Evolutionary conservation across 2,329 filamentous ascomycete species (phyloP).

Genomic region (Apiospora rasikravindrae): DNA sequence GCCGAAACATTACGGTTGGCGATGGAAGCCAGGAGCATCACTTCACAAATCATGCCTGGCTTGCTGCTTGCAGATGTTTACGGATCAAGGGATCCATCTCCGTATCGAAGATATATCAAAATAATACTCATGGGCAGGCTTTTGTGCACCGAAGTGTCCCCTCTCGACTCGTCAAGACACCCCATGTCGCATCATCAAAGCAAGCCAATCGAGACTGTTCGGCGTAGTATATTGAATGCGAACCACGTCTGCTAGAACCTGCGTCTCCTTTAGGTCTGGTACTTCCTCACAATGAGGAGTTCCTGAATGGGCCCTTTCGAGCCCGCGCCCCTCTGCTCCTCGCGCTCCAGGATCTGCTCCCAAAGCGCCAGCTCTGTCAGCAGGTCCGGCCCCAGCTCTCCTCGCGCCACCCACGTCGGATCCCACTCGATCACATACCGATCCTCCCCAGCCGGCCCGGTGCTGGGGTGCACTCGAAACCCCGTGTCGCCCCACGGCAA

Average conservation of each 20-base stretch:
- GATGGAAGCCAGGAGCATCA: not conserved
- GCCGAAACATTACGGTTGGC: not conserved
- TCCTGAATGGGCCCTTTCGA: not conserved
- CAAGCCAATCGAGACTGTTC: not conserved
- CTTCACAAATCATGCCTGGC: not conserved
- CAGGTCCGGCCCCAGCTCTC: not conserved
- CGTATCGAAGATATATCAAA: not conserved
- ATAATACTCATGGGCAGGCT: not conserved
- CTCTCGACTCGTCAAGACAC: not conserved
- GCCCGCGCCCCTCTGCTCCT: not conserved
- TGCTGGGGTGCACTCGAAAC: not conserved
- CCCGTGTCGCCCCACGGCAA: not conserved
- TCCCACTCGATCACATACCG: not conserved
- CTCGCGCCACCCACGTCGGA: not conserved
- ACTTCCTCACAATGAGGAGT: not conserved
- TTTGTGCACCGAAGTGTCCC: not conserved
- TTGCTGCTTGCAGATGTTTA: not conserved
- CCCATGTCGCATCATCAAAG: not conserved
- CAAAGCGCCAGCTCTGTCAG: not conserved
- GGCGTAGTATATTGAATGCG: not conserved
- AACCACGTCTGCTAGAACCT: not conserved
- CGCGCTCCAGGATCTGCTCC: not conserved
- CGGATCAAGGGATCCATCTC: not conserved
- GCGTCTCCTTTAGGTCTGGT: not conserved
- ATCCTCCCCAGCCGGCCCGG: not conserved